Percentiles rank a stretch among this genome's conserved stretches.
Conservation (phyloP, 495 filamentous ascomycete species). For the Immersiella caudata region DNA sequence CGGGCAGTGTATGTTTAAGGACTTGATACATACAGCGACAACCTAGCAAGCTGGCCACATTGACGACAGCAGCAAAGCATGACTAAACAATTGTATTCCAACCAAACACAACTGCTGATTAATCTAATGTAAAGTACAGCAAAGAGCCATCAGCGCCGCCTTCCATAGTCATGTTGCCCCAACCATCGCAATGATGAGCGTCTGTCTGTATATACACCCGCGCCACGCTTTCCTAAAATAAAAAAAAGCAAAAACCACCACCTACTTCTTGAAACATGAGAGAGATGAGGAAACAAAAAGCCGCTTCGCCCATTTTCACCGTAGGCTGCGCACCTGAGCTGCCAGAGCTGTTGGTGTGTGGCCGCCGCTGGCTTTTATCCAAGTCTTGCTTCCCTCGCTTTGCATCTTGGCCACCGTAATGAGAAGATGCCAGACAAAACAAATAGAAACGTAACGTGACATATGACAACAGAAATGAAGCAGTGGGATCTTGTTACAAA, state of each 20-base stretch:
- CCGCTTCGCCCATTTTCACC: too few species aligned
- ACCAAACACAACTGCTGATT: neutral
- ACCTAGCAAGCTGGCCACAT: too few species aligned
- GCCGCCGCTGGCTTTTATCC: neutral
- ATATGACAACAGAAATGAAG: neutral
- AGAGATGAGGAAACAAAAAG: too few species aligned
- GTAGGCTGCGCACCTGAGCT: neutral
- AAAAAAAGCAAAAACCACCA: neutral
- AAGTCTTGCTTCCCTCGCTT: neutral
- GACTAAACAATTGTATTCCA: neutral
- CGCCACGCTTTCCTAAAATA: neutral
- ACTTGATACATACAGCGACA: too few species aligned
- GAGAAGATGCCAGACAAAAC: neutral
- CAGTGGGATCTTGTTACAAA: neutral
- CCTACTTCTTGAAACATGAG: neutral
- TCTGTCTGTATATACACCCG: neutral
- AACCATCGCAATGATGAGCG: neutral
- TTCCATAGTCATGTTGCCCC: neutral
- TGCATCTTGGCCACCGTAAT: neutral
- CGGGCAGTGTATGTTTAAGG: too few species aligned
- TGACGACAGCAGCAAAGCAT: too few species aligned
- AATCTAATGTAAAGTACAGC: constrained; percentile 1
- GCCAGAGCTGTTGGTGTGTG: neutral
- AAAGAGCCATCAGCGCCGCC: neutral
- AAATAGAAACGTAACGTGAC: neutral